Conservation (phyloP, 2,329 filamentous ascomycete genomes). For the Venturia oleaginea region DNA sequence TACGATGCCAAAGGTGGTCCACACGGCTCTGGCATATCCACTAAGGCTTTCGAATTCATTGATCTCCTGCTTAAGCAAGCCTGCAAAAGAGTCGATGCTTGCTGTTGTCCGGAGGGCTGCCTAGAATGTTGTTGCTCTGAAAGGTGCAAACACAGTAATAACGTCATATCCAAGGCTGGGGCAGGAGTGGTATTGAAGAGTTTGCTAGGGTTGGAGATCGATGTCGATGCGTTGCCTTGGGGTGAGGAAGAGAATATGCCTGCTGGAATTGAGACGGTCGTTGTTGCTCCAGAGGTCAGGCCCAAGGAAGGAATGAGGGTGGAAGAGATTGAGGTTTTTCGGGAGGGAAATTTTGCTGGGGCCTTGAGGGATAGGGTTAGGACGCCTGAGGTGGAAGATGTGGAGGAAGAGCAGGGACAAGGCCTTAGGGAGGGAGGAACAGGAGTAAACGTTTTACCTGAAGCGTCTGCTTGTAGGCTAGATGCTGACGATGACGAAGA, state of each 20-base stretch:
- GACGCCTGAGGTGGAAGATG: neutral
- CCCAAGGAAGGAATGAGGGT: conserved; percentile 6
- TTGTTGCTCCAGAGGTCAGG: conserved; percentile 46
- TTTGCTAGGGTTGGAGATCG: conserved; percentile 66
- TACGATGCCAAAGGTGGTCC: conserved; percentile 91
- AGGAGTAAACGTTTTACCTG: neutral
- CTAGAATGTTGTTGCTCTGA: conserved; percentile 84
- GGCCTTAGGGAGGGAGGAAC: neutral
- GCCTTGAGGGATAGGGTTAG: neutral
- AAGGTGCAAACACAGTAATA: conserved; percentile 74
- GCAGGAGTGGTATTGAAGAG: conserved; percentile 71
- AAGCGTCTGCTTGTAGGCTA: neutral
- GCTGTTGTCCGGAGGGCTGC: conserved; percentile 71
- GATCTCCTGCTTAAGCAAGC: conserved; percentile 70
- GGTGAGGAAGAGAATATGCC: conserved; percentile 65
- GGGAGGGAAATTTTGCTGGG: neutral
- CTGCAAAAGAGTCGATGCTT: conserved; percentile 64
- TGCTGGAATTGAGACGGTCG: conserved; percentile 71
- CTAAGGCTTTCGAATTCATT: conserved; percentile 89
- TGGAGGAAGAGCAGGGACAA: neutral
- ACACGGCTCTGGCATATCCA: conserved; percentile 74
- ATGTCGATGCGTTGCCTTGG: conserved; percentile 77
- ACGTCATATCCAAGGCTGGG: conserved; percentile 89
- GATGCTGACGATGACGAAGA: neutral
- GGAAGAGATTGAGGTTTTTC: conserved; percentile 5